Conservation (phyloP, 768 basidiomycete genomes). For the Lenzites betulinus region DNA sequence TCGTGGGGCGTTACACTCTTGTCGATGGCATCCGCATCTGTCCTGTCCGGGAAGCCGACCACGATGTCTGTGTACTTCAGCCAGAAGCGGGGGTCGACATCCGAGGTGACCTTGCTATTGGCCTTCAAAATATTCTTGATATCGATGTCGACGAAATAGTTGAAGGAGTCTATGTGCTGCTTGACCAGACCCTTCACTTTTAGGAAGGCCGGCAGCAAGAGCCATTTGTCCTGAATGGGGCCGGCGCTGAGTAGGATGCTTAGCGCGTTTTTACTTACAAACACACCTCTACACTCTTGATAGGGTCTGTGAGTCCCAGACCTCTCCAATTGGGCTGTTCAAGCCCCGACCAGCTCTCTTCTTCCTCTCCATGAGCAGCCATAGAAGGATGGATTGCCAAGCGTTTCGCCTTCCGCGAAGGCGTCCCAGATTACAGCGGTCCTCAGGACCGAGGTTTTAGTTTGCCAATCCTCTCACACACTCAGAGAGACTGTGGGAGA, state of each 20-base stretch:
- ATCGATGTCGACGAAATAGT: conserved; percentile 97
- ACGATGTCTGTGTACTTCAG: conserved; percentile 95
- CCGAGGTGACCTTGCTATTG: conserved; percentile 92
- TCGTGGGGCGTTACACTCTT: conserved; percentile 93
- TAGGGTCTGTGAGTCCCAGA: conserved; percentile 80
- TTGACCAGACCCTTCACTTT: conserved; percentile 98
- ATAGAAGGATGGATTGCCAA: neutral
- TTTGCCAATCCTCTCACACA: too few species aligned
- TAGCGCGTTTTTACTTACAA: neutral
- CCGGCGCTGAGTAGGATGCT: conserved; percentile 11
- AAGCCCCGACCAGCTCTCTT: conserved; percentile 61
- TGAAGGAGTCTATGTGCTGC: conserved; percentile 98
- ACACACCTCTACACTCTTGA: conserved; percentile 87
- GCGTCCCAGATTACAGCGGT: neutral
- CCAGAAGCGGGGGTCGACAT: conserved; percentile 96
- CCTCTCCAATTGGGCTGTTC: conserved; percentile 69
- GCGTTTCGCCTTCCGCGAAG: too few species aligned
- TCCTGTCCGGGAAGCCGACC: conserved; percentile 89
- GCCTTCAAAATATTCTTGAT: conserved; percentile 96
- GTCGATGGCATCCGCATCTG: conserved; percentile 78
- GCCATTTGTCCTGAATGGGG: conserved; percentile 89
- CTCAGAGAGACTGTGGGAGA: too few species aligned
- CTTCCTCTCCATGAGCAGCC: conserved; percentile 28
- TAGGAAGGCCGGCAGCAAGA: conserved; percentile 92
- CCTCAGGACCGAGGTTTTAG: too few species aligned